phyloP scores from a whole-genome alignment of 192 early-diverging fungal genomes.

The Thamnidium elegans region DNA sequence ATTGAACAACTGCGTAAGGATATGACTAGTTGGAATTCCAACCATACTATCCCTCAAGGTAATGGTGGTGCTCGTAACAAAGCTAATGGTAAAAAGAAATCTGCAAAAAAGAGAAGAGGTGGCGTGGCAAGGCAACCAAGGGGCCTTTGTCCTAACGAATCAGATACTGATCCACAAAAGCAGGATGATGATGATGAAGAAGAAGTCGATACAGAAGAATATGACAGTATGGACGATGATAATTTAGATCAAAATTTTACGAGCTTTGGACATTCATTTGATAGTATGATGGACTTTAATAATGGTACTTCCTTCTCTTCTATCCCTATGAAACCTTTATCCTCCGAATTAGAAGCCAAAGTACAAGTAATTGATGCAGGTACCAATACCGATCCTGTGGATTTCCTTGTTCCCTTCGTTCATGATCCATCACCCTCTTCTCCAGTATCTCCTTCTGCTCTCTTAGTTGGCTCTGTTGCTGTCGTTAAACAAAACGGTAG shows the following conservation, averaged over 20 bases:
- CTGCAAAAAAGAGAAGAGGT: background rate
- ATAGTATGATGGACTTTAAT: background rate
- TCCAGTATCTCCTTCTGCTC: too few relatives aligned
- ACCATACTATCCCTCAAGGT: background rate
- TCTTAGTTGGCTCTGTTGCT: too few relatives aligned
- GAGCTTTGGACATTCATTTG: background rate
- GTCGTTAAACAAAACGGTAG: too few relatives aligned
- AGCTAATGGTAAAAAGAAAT: background rate
- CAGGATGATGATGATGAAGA: background rate
- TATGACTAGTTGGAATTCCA: conserved; percentile 13
- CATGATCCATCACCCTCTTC: too few relatives aligned
- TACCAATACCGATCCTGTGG: conserved; percentile 15
- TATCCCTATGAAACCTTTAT: conserved; percentile 11
- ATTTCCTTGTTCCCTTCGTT: background rate
- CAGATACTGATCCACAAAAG: conserved; percentile 5
- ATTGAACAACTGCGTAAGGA: conserved; percentile 53
- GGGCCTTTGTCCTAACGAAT: conserved; percentile 12
- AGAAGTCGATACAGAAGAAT: background rate
- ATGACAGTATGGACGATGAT: background rate
- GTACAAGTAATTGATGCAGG: conserved; percentile 12
- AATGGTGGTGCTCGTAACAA: background rate
- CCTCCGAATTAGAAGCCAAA: conserved; percentile 22
- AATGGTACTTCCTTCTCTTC: background rate
- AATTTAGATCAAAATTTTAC: background rate
- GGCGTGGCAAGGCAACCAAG: conserved; percentile 14